phyloP scores from a whole-genome alignment of 176 grass and related monocot species.

The Paspalum notatum region DNA sequence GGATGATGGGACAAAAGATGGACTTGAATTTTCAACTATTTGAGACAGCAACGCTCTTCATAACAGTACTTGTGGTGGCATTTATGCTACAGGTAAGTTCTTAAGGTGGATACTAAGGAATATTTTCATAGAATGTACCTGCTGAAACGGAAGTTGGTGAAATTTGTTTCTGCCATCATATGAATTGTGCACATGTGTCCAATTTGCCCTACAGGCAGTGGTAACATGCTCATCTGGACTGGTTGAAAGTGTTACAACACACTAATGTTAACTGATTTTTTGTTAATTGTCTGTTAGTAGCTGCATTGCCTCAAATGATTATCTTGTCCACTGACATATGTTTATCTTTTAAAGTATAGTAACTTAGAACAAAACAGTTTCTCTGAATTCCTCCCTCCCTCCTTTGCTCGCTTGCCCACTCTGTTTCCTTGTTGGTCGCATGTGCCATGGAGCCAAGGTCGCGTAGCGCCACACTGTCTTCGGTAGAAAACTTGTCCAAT shows the following conservation, averaged over 20 bases:
- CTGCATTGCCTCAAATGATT: background rate
- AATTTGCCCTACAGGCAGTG: background rate
- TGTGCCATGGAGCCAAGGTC: too few species aligned
- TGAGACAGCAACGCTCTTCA: conserved; percentile 90
- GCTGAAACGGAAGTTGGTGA: background rate
- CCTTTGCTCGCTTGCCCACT: too few species aligned
- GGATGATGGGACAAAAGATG: conserved; percentile 89
- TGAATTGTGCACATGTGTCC: background rate
- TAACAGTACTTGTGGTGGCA: conserved; percentile 92
- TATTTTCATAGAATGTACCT: background rate
- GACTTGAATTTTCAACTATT: conserved; percentile 98
- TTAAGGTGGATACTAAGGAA: conserved; percentile 30
- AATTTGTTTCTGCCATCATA: conserved; percentile 4
- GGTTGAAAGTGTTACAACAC: background rate
- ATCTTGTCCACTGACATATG: background rate
- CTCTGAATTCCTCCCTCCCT: background rate
- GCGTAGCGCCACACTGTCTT: background rate
- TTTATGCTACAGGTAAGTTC: conserved; percentile 90
- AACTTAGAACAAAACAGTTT: background rate
- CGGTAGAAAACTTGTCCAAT: background rate
- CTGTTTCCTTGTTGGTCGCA: too few species aligned
- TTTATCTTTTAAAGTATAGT: background rate
- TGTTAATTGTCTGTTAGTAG: background rate
- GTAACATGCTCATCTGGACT: background rate
- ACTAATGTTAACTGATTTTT: background rate